These are phyloP conservation scores for Kwoniella sp. DNA, from an alignment of 768 basidiomycete species.

Conservation along the genomic window DNA sequence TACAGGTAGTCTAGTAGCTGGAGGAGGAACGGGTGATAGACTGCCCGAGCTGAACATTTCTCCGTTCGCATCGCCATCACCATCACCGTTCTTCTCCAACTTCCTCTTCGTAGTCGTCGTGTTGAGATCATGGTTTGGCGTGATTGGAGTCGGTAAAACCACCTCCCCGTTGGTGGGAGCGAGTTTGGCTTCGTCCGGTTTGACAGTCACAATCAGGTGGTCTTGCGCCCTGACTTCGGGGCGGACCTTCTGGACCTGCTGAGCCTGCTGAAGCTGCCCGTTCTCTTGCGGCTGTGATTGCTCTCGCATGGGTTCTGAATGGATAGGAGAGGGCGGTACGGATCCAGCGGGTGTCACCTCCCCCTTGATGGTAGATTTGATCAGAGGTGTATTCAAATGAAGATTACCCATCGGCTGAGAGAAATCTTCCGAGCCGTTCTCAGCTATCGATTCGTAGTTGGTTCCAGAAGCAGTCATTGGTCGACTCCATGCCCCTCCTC, in stretches of 20 bases:
- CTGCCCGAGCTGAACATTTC: slow-evolving; percentile 39
- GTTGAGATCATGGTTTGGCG: slow-evolving; percentile 6
- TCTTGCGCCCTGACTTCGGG: background rate
- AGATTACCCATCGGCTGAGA: slow-evolving; percentile 51
- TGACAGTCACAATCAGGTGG: background rate
- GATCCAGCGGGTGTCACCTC: slow-evolving; percentile 1
- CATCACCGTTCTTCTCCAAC: slow-evolving; percentile 10
- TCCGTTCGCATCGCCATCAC: background rate
- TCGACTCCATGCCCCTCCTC: slow-evolving; percentile 22
- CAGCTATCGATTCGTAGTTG: slow-evolving; percentile 28
- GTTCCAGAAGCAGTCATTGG: slow-evolving; percentile 38
- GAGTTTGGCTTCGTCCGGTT: background rate
- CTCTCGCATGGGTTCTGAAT: background rate
- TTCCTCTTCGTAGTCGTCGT: slow-evolving; percentile 6
- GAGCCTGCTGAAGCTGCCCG: background rate
- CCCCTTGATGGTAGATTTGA: background rate
- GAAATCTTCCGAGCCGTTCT: slow-evolving; percentile 39
- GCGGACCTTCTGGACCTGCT: too few species aligned
- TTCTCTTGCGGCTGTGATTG: background rate
- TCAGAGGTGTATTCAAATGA: slow-evolving; percentile 39
- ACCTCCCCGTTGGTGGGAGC: background rate
- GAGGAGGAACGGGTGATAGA: slow-evolving; percentile 33
- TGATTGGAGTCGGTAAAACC: slow-evolving; percentile 6
- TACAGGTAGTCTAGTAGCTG: background rate
- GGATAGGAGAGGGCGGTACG: slow-evolving; percentile 1